Base-by-base conservation (phyloP, 306 rosid genomes). In the Elaeagnus macrophylla region DNA sequence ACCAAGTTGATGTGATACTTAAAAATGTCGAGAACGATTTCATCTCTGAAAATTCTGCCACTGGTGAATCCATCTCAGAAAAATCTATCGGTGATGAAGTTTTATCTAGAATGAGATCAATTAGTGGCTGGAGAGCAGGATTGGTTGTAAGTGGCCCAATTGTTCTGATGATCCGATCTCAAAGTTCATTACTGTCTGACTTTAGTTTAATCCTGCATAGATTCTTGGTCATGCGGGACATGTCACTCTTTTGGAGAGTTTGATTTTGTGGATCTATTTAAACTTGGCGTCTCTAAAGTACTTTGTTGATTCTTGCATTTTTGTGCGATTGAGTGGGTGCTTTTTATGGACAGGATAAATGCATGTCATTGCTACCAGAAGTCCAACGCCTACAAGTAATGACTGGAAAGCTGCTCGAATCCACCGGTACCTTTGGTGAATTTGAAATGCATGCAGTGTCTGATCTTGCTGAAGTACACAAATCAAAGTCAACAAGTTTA, bases 361-460 rank as follows among this genome's bases (percentile, higher is more conserved):
- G 91, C 86, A 73, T 84, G 85, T 87, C 80, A 59, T 75, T 93
- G 85, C 81, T 88, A 67, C 94, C 99, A 18, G 96, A 88, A 75
- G 81, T 74, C 56, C 83, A 88, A 72, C 79, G 53, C 73, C 74
- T 64, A 57, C 78, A 88, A 74, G 68, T 82, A 51, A 81, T 73
- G 79, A 67, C 78, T 11, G 83, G 85, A 63, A 81, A 81, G 56
- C 60, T 67, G 72, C 68, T 57, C 35, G 83, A 77, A 18, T 49
- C 16, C 20, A 73, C 66, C 54, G 81, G 15, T 68, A 60, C 49
- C 39, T 65, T 35, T 15, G 61, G 67, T 48, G 81, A 72, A 65
- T 85, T 65, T 38, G 87, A 79, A 69, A 53, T 45, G 70, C 55
- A 76, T 40, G 66, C 45, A 66, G 70, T 75, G 48, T 53, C 76